Evolutionary conservation across 768 basidiomycete species (phyloP), one percentile per base, ranked within the genome.

Genomic region (Psilocybe azurescens): DNA sequence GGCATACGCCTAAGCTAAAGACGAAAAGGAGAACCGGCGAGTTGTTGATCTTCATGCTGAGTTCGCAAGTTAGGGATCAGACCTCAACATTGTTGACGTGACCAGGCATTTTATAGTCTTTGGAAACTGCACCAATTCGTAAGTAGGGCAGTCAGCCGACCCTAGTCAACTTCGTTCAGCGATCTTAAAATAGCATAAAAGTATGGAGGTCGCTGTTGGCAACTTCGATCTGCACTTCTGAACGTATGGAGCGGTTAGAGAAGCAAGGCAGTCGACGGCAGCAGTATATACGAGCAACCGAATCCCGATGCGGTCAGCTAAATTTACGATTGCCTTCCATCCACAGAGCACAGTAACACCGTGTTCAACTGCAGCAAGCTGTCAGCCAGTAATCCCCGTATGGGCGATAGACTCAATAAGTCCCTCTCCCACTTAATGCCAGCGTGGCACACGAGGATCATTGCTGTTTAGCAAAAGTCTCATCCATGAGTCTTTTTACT

Each of bases 131-230:
- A 38, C 14, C 28, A 53, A 30, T 47, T 36, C 33, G 57, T 53
- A 51, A 46, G 46, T 49, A 56, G 52, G 29, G 18, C 38, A 47
- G 54, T 67, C 65, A 67, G 65, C 48, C 56, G 65, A 67, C 65
- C 60, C 24, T 36, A 47, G 30, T 24, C 58, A 58, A 20, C 52
- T 52, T 53, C 24, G 29, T 53, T 41, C 28, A 41, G 44, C 20
- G 32, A 49, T 56, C 60, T 64, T 67, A 52, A 61, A 64, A 67
- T 62, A 54, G 49, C 6, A 49, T 59, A 11, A 38, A 38, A 61
- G 56, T 33, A 36, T 57, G 62, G 52, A 39, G 32, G 29, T 28
- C 53, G 20, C 20, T n/a, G 56, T 41, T 33, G 47, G n/a, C 28
- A 50, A 54, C 65, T 65, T 65, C 65, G 41, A 56, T 38, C 57